Evolutionary conservation across 2,329 filamentous ascomycete genomes (phyloP).

Genomic region (Hypoxylon sp.): DNA sequence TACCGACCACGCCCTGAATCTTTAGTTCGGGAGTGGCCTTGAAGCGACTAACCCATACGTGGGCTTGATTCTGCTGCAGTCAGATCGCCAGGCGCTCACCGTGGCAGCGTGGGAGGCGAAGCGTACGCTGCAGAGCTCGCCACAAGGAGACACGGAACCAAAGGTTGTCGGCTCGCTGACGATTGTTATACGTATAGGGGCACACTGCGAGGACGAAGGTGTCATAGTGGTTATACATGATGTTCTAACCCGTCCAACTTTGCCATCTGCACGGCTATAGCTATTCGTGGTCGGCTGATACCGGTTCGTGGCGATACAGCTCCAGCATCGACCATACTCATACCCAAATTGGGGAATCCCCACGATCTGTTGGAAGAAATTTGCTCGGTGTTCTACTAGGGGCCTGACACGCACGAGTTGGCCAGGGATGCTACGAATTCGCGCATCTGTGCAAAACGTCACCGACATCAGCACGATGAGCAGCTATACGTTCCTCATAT

Average conservation of each 20-base stretch:
- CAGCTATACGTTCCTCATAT: conserved; percentile 50
- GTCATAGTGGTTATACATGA: conserved; percentile 49
- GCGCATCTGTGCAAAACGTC: conserved; percentile 41
- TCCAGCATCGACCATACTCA: conserved; percentile 47
- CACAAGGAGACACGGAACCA: conserved; percentile 41
- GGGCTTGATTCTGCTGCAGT: too few species aligned
- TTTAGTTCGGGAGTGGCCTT: too few species aligned
- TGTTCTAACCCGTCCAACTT: conserved; percentile 46
- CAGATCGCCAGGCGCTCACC: too few species aligned
- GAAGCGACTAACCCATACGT: too few species aligned
- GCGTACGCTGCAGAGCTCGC: too few species aligned
- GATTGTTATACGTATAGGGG: too few species aligned
- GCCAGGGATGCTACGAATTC: conserved; percentile 49
- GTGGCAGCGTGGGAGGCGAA: too few species aligned
- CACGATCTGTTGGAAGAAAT: too few species aligned
- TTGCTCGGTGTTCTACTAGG: conserved; percentile 44
- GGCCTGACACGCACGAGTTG: conserved; percentile 39
- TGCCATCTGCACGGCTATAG: conserved; percentile 50
- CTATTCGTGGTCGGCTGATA: conserved; percentile 34
- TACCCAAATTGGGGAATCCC: conserved; percentile 40
- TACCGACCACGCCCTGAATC: too few species aligned
- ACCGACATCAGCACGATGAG: conserved; percentile 43
- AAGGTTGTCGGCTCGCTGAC: conserved; percentile 49
- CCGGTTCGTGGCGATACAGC: conserved; percentile 44
- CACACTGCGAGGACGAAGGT: conserved; percentile 45